These are phyloP conservation scores for Alnus rubra DNA, from an alignment of 306 rosid species.

Conservation along the genomic window DNA sequence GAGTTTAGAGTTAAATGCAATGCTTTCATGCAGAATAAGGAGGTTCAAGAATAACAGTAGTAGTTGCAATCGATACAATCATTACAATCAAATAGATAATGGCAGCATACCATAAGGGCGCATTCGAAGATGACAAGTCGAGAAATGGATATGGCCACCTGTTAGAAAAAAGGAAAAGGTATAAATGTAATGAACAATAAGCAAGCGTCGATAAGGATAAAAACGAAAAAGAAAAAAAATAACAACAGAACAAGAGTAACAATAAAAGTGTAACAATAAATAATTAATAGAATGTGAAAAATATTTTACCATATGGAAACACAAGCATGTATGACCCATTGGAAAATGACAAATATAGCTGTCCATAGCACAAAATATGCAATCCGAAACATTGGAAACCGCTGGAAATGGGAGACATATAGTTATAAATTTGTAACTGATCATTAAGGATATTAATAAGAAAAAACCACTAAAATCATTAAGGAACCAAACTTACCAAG, in stretches of 20 bases:
- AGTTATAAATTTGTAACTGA: slow-evolving; percentile 17
- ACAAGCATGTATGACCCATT: slow-evolving; percentile 77
- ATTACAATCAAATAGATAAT: slow-evolving; percentile 3
- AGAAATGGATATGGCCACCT: slow-evolving; percentile 99
- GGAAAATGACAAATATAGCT: slow-evolving; percentile 59
- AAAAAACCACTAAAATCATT: slow-evolving; percentile 1
- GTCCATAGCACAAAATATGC: slow-evolving; percentile 88
- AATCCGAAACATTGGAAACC: slow-evolving; percentile 81
- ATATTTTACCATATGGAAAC: slow-evolving; percentile 54
- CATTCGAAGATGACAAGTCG: slow-evolving; percentile 66
- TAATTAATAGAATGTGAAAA: slow-evolving; percentile 16
- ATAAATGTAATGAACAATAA: background rate
- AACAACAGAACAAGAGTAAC: background rate
- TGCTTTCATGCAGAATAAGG: background rate
- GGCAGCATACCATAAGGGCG: slow-evolving; percentile 79
- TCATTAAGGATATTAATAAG: background rate
- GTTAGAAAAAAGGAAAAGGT: background rate
- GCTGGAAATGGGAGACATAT: slow-evolving; percentile 50
- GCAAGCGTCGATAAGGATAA: background rate
- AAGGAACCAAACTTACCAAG: slow-evolving; percentile 55
- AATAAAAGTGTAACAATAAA: slow-evolving; percentile 11
- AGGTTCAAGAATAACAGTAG: slow-evolving; percentile 3
- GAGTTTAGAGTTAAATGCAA: too few relatives aligned
- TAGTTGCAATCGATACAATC: background rate
- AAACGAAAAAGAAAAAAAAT: background rate